phyloP scores from a whole-genome alignment of 306 rosid genomes.

The Glycine tomentella region DNA sequence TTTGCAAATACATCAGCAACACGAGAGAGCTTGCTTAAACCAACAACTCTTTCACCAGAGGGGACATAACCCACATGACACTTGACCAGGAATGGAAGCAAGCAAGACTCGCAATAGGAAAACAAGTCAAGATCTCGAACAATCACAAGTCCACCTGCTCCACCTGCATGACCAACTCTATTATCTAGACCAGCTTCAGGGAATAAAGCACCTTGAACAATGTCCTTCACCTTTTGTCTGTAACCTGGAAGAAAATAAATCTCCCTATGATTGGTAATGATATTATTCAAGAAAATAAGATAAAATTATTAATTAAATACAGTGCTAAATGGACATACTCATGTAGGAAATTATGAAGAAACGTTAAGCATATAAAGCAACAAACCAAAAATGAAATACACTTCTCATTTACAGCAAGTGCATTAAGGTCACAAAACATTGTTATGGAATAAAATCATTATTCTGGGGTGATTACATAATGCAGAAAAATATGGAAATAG shows the following conservation, averaged over 20 bases:
- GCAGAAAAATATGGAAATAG: too few relatives aligned
- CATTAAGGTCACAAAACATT: too few relatives aligned
- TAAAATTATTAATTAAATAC: too few relatives aligned
- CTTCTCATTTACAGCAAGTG: too few relatives aligned
- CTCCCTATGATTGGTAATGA: neutral
- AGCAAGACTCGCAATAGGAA: constrained; percentile 92
- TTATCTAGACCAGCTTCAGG: constrained; percentile 90
- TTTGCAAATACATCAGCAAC: constrained; percentile 65
- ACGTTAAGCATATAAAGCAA: constrained; percentile 6
- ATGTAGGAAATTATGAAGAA: neutral
- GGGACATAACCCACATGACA: constrained; percentile 97
- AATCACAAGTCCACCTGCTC: constrained; percentile 92
- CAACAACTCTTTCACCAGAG: constrained; percentile 80
- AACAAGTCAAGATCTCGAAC: constrained; percentile 90
- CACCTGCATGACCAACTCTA: constrained; percentile 88
- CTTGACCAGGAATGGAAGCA: constrained; percentile 92
- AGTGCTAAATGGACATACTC: neutral
- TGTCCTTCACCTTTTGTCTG: constrained; percentile 76
- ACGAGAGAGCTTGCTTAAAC: constrained; percentile 93
- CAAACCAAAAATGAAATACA: neutral
- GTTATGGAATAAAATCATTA: too few relatives aligned
- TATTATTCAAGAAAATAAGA: too few relatives aligned
- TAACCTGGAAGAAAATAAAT: constrained; percentile 65
- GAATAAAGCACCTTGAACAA: constrained; percentile 90
- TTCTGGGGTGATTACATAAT: too few relatives aligned